Evolutionary conservation across 495 filamentous ascomycete species (phyloP), one percentile per base, ranked within the genome.

Genomic region (Annulohypoxylon maeteangense): DNA sequence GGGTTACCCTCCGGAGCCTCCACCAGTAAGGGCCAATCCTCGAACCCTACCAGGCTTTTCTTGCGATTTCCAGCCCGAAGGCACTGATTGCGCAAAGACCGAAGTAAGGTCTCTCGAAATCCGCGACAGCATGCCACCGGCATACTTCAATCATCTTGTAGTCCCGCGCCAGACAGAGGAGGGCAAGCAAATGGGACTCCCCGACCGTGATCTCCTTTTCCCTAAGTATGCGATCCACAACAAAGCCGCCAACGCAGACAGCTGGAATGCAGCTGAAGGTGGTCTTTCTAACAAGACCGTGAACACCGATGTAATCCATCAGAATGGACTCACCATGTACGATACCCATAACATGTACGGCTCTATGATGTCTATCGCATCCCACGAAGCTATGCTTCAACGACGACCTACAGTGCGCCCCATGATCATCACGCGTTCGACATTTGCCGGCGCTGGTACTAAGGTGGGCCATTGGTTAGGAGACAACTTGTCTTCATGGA

Each of bases 391-490:
- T 7, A 92, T 97, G 92, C 79, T 87, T 8, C 78, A 82, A 32
- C 87, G 92, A 36, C 89, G 91, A 1, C 92, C 93, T 0, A 77
- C 75, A 1, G 81, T 87, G 1, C 87, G 93, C 0, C 92, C 93
- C 4, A 72, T 96, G 58, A 82, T 97, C 66, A 96, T 97, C 76
- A 95, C 93, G 16, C 90, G 93, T 20, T 90, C 87, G 64, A 97
- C 92, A 1, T 97, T 94, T 74, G 89, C 91, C 4, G 93, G 93
- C 27, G 91, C 92, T 14, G 93, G 93, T 7, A 78, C 82, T 44
- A 84, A 90, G 27, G 92, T 95, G 14, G 93, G 92, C 4, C 90
- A 97, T 72, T 97, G 93, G 93, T 88, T 95, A 0, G 93, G 93
- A 7, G 93, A 97, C 81, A 97, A 97, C 76, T 45, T 89, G 12